These are phyloP conservation scores for Phialocephala subalpina DNA, from an alignment of 2,329 filamentous ascomycete genomes.

Conservation along the genomic window DNA sequence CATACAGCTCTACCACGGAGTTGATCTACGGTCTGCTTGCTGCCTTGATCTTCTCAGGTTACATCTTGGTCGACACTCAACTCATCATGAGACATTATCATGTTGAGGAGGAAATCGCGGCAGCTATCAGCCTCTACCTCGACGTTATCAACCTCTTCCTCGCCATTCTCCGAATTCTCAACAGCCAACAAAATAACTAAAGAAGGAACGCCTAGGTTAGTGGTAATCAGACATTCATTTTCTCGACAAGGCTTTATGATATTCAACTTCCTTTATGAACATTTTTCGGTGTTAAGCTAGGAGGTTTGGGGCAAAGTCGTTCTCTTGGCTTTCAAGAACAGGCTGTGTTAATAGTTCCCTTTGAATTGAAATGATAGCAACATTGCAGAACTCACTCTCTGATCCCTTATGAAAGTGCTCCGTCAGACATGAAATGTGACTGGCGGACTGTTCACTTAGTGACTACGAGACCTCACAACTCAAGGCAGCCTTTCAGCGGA, in stretches of 20 bases:
- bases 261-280: not conserved
- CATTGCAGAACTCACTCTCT: not conserved
- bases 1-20: conserved; percentile 81
- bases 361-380: not conserved
- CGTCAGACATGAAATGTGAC: not conserved
- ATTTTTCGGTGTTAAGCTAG: conserved; percentile 3
- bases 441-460: too few species aligned
- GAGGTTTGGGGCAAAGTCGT: not conserved
- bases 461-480: too few species aligned
- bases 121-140: conserved; percentile 92
- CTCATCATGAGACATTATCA: conserved; percentile 95
- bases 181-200: conserved; percentile 95
- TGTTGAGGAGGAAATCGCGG: conserved; percentile 97
- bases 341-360: not conserved
- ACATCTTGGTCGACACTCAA: conserved; percentile 97
- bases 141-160: conserved; percentile 98
- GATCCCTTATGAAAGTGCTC: not conserved
- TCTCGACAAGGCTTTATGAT: not conserved
- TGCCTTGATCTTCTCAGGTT: conserved; percentile 90
- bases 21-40: conserved; percentile 83
- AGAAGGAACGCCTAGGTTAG: not conserved
- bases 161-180: conserved; percentile 92
- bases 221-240: not conserved
- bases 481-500: too few species aligned
- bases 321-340: not conserved